phyloP scores from a whole-genome alignment of 352 stramenopile genomes.

The Blastocystis sp. region DNA sequence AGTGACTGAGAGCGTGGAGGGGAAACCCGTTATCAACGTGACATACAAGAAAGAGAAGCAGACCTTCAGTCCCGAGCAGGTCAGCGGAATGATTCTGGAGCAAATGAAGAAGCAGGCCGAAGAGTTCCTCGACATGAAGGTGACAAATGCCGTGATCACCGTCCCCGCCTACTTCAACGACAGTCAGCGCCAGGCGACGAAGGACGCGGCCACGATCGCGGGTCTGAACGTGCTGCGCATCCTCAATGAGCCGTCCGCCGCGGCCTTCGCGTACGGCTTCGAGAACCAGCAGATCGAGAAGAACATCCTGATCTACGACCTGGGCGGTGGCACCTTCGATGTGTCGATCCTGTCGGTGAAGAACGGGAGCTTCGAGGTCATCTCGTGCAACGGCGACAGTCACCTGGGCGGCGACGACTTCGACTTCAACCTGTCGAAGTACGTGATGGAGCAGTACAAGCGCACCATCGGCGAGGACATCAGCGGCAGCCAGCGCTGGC shows the following conservation, averaged over 20 bases:
- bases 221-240: constrained; percentile 89
- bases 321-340: constrained; percentile 84
- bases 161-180: constrained; percentile 87
- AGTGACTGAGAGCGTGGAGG: constrained; percentile 74
- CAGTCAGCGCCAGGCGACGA: constrained; percentile 81
- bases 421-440: constrained; percentile 83
- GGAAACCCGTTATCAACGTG: constrained; percentile 69
- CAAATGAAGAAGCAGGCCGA: constrained; percentile 33
- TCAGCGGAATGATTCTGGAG: constrained; percentile 59
- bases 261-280: constrained; percentile 87
- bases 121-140: neutral
- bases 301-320: constrained; percentile 87
- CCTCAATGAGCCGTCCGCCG: constrained; percentile 86
- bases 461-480: constrained; percentile 83
- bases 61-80: constrained; percentile 47
- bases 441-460: constrained; percentile 85
- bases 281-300: constrained; percentile 84
- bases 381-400: constrained; percentile 84
- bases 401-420: constrained; percentile 84
- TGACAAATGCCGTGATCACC: constrained; percentile 77
- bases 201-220: constrained; percentile 82
- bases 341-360: constrained; percentile 73
- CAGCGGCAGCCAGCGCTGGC: constrained; percentile 84
- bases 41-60: constrained; percentile 58
- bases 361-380: constrained; percentile 73